A percentile compares a stretch with the other conserved stretches of the same genome.
Conservation (phyloP, 257 asterid genomes). For the Prunella vulgaris region DNA sequence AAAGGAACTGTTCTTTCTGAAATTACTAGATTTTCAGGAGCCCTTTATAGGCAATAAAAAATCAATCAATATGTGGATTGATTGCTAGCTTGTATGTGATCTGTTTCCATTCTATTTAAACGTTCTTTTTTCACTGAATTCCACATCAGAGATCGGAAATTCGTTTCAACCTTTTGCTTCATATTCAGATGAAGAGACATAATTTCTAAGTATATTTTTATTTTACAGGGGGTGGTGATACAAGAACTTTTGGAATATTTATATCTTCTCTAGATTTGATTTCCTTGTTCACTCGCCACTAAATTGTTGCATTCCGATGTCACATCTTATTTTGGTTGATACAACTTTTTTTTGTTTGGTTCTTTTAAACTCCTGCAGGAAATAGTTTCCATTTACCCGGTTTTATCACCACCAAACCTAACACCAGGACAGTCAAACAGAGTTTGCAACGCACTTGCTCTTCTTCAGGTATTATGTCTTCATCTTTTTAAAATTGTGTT, state of each 20-base stretch:
- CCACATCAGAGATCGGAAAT: constrained; percentile 1
- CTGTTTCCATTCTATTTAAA: neutral
- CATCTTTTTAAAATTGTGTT: neutral
- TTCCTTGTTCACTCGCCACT: neutral
- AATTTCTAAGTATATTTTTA: neutral
- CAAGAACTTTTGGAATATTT: neutral
- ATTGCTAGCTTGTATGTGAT: neutral
- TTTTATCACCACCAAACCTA: constrained; percentile 74
- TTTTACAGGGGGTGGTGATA: neutral
- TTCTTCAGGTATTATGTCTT: constrained; percentile 58
- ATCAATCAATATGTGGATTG: neutral
- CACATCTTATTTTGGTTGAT: neutral
- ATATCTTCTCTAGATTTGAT: neutral
- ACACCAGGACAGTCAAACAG: constrained; percentile 72
- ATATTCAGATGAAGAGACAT: neutral
- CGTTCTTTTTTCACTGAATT: neutral
- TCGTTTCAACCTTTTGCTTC: neutral
- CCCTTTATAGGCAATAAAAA: neutral
- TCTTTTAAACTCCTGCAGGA: constrained; percentile 47
- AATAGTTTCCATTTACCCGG: constrained; percentile 82
- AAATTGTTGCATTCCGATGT: neutral
- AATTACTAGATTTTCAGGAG: neutral
- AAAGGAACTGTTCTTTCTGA: neutral
- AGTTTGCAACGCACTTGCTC: constrained; percentile 89
- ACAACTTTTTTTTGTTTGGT: neutral